Base-by-base conservation (phyloP, 306 rosid species). In the Macrotyloma uniflorum region DNA sequence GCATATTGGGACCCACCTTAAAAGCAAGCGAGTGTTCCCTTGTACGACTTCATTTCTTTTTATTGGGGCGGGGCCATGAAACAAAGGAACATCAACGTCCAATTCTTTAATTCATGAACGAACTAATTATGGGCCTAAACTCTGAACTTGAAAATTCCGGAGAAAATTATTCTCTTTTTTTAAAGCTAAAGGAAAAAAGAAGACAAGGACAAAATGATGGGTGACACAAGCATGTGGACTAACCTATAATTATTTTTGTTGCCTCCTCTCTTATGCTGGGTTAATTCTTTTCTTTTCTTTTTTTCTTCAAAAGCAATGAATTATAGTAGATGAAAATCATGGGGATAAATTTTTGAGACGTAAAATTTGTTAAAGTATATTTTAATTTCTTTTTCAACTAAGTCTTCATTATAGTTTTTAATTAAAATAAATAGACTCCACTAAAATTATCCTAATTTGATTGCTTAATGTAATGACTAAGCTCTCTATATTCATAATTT, bases 171-270 rank as follows among this genome's bases (percentile, higher is more conserved):
- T 70, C 45, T 4, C 49, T n/a, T n/a, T 50, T 54, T 8, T 22
- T 32, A 62, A 62, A 72, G 42, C 12, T n/a, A 62, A 75, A 76
- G 78, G 62, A n/a, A n/a, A n/a, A 72, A 72, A 40, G 18, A 23
- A 49, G 50, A 13, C 40, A 50, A 33, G 2, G 26, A 5, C 30
- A 50, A 33, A 65, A 51, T 50, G 5, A 36, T 35, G 42, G 65
- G 54, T 15, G 24, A 35, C 43, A 68, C 1, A 43, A 32, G 33
- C 51, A 72, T 32, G 83, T 64, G 67, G 79, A 42, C 36, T 50
- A 18, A n/a, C 83, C 35, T 18, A 47, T 33, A 66, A 36, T 32
- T 58, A 74, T 46, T 15, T 38, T 69, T 7, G 55, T 5, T 59
- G 5, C 13, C 36, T 18, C 22, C 62, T 18, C 22, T 20, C 28